Evolutionary conservation across 768 basidiomycete genomes (phyloP), one percentile per base, ranked within the genome.

Genomic region (Russula compacta): DNA sequence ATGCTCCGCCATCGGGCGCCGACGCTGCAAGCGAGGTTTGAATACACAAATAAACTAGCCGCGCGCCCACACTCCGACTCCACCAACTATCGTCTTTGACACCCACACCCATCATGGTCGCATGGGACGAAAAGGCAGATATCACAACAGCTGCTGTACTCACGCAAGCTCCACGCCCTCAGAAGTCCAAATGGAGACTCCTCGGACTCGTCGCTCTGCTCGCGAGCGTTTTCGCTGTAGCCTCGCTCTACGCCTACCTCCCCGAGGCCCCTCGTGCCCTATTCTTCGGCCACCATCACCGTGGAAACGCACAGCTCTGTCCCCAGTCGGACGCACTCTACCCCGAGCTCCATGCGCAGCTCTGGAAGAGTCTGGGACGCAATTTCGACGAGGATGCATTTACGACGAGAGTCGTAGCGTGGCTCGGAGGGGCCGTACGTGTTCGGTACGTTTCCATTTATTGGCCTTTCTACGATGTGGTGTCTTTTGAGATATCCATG

Each of bases 391-490:
- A 73, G 7, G 67, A 72, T 10, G 64, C 21, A 17, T 80, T 80
- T 67, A 70, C 70, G 56, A 44, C 33, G 29, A 68, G 67, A 38
- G 74, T 73, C 1, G 68, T 74, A 6, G 68, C 73, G 17, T 77
- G 71, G 74, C 71, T 78, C 43, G 70, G 69, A 14, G 73, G 73
- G 40, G 73, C 78, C 10, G 71, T 79, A 29, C 69, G 69, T 48
- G 58, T 76, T 33, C 82, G 62, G 71, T 74, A 64, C 65, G 71
- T 73, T 56, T n/a, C 24, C 8, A 7, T 42, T 35, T 1, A 15
- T 43, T 32, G 35, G 11, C 8, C 24, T 29, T 5, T 4, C 17
- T 38, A 2, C 24, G 24, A 29, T 29, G 24, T 29, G 24, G 24
- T 3, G 24, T 29, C 3, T 29, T 29, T 29, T 29, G 24, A 29